Evolutionary conservation across 1,139 yeast genomes (phyloP).

Genomic region (Suhomyces ambrosiae): DNA sequence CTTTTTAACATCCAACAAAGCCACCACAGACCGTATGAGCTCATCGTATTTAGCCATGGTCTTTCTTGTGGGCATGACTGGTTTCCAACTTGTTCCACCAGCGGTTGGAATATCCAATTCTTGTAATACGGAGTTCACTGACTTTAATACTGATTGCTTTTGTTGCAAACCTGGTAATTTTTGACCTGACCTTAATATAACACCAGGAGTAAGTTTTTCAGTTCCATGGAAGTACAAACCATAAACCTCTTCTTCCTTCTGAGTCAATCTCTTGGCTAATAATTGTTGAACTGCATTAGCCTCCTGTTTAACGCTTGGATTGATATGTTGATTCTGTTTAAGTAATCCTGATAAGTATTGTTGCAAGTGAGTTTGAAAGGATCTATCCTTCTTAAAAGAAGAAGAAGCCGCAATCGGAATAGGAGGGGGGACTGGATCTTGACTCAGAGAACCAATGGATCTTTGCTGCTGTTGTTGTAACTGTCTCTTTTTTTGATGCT

Average conservation of each 20-base stretch:
- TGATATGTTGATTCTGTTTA: slow-evolving; percentile 37
- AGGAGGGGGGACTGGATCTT: slow-evolving; percentile 62
- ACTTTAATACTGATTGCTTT: slow-evolving; percentile 67
- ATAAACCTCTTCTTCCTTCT: slow-evolving; percentile 81
- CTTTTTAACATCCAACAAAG: slow-evolving; percentile 79
- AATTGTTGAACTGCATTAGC: slow-evolving; percentile 45
- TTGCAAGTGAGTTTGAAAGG: slow-evolving; percentile 55
- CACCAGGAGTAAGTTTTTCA: slow-evolving; percentile 80
- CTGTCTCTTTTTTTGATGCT: slow-evolving; percentile 51
- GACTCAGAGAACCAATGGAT: slow-evolving; percentile 18
- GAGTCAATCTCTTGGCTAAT: slow-evolving; percentile 59
- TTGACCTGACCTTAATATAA: slow-evolving; percentile 71
- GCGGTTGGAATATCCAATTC: slow-evolving; percentile 77
- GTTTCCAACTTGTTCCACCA: slow-evolving; percentile 59
- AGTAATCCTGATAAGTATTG: slow-evolving; percentile 43
- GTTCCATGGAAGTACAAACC: slow-evolving; percentile 78
- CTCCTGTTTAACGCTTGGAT: slow-evolving; percentile 34
- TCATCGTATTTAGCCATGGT: slow-evolving; percentile 82
- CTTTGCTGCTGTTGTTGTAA: slow-evolving; percentile 37
- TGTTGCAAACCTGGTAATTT: slow-evolving; percentile 50
- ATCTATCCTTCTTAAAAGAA: slow-evolving; percentile 51
- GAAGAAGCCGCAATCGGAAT: slow-evolving; percentile 60
- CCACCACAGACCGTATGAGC: slow-evolving; percentile 68
- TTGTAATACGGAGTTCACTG: slow-evolving; percentile 69
- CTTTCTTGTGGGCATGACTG: slow-evolving; percentile 84